A percentile compares a stretch with the other conserved stretches of the same genome.
Conservation (phyloP, 208 protist species). For the Kentomonas sorsogonicus region DNA sequence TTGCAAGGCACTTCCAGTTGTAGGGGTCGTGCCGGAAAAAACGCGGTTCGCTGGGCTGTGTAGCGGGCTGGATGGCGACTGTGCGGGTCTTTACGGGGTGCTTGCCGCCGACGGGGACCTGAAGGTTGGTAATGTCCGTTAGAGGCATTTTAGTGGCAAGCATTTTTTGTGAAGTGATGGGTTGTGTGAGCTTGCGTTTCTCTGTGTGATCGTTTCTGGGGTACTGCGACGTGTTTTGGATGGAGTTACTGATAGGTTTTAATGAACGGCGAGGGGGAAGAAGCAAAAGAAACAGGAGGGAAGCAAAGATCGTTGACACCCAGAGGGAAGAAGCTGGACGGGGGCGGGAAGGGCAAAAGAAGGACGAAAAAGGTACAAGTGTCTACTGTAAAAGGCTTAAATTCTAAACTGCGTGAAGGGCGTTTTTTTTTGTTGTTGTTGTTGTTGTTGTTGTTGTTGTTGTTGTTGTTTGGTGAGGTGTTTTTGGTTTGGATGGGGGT, state of each 20-base stretch:
- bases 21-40: conserved; percentile 64
- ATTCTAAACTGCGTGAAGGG: too few species aligned
- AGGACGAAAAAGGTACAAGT: too few species aligned
- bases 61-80: conserved; percentile 2
- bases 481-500: too few species aligned
- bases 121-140: conserved; percentile 73
- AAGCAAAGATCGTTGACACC: conserved; percentile 2
- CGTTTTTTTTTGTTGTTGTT: too few species aligned
- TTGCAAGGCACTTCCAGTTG: conserved; percentile 51
- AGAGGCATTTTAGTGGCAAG: conserved; percentile 29
- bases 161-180: conserved; percentile 12
- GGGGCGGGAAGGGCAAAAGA: too few species aligned
- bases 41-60: background rate
- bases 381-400: too few species aligned
- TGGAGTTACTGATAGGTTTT: background rate
- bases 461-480: too few species aligned
- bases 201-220: background rate
- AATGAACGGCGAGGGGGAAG: background rate
- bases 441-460: too few species aligned
- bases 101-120: conserved; percentile 16
- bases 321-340: too few species aligned
- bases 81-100: conserved; percentile 1
- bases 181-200: background rate
- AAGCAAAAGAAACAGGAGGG: conserved; percentile 13
- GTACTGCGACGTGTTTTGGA: background rate